Conservation (phyloP, 2,329 filamentous ascomycete species). For the Aspergillus sp. region DNA sequence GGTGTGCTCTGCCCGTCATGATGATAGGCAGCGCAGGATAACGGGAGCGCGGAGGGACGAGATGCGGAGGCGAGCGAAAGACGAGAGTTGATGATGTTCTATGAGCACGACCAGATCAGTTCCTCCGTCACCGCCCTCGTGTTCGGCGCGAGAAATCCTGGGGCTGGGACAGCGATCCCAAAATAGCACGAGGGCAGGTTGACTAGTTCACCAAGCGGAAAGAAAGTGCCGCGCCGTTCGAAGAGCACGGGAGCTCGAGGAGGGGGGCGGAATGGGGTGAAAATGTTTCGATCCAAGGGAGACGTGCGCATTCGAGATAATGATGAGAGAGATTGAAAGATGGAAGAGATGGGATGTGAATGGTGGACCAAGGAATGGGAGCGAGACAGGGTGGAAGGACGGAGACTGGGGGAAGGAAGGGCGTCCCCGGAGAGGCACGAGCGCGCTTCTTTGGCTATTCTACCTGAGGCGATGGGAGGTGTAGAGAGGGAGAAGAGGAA, state of each 20-base stretch:
- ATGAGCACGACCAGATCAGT: constrained; percentile 9
- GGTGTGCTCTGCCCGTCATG: constrained; percentile 33
- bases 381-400: neutral
- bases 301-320: no score
- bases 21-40: neutral
- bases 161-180: constrained; percentile 25
- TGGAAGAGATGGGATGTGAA: neutral
- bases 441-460: neutral
- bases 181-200: constrained; percentile 18
- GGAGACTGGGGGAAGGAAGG: neutral
- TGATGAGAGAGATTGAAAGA: constrained; percentile 3
- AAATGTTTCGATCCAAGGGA: no score
- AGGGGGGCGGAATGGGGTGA: no score
- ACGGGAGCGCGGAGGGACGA: neutral
- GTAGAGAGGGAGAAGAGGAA: constrained; percentile 1
- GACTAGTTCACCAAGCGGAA: constrained; percentile 9
- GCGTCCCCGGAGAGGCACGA: neutral
- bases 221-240: neutral
- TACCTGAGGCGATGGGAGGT: no score
- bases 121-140: constrained; percentile 28
- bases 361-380: neutral
- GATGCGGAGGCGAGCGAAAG: neutral
- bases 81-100: constrained; percentile 2
- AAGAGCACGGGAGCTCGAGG: no score
- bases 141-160: constrained; percentile 22